Evolutionary conservation across 164 flowering plant species (phyloP), one percentile per base, ranked within the genome.

Genomic region (Chimonanthus salicifolius): DNA sequence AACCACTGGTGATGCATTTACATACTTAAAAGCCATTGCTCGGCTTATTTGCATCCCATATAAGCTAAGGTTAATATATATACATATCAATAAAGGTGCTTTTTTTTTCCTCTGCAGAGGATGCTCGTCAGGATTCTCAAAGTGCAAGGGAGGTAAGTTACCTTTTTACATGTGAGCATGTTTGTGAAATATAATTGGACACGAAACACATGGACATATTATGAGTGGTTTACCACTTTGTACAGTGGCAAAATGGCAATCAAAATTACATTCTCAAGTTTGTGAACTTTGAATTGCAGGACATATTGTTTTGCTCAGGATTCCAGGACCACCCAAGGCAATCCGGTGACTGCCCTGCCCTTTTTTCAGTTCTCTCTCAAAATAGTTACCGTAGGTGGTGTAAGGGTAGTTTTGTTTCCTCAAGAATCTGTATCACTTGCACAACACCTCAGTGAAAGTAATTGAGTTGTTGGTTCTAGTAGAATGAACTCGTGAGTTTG

Each of bases 281-380:
- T 54, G 60, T n/a, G 0, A 54, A 54, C 60, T 13, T 54, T 3
- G 16, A 54, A 54, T 11, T 54, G 60, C 89, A 92, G 94, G 86
- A 87, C 72, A 50, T 88, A 7, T 71, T 83, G 64, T 82, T 88
- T 68, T 78, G 85, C 83, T 80, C 92, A 65, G 85, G 83, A 66
- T 82, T 87, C 58, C 82, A 83, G 48, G 85, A 85, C 68, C 84
- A 70, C 50, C 74, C 81, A 7, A 82, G 79, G 67, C 82, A 78
- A 64, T 78, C 90, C 80, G 92, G 97, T 89, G 82, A 69, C 47
- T 43, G 7, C 48, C 21, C 20, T 33, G 3, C 6, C 48, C 71
- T 16, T 15, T 62, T 58, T 68, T 3, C 48, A 3, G 18, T 67
- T 47, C 43, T 18, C 13, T 33, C 33, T 33, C 33, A 33, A 45